Conservation (phyloP, 148 eudicot genomes). For the Rhododendron ovatum region DNA sequence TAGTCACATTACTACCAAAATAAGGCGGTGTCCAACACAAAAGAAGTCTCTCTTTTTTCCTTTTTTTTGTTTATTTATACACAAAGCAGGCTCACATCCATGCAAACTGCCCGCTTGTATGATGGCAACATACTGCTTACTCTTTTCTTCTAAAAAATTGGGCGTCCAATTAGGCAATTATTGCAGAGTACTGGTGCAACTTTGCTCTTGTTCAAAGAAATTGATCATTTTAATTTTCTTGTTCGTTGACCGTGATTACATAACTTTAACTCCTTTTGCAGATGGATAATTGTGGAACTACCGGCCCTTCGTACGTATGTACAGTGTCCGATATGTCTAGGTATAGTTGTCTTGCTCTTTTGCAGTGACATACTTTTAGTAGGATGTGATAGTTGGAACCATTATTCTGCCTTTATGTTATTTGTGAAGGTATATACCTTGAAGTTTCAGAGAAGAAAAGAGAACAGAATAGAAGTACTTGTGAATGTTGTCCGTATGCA, state of each 20-base stretch:
- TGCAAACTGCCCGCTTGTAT: not conserved
- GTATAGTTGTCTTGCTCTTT: conserved; percentile 12
- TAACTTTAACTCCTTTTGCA: conserved; percentile 21
- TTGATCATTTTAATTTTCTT: not conserved
- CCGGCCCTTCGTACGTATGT: conserved; percentile 41
- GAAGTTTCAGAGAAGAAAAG: not conserved
- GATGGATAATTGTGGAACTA: conserved; percentile 34
- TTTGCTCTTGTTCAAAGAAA: not conserved
- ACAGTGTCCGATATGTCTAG: conserved; percentile 47
- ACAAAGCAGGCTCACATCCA: not conserved
- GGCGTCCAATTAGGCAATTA: not conserved
- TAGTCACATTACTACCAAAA: not conserved
- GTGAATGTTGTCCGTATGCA: not conserved
- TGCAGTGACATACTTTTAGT: not conserved
- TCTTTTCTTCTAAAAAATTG: conserved; percentile 4
- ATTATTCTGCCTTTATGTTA: not conserved
- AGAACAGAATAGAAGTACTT: not conserved
- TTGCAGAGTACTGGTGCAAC: not conserved
- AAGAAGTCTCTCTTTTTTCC: not conserved
- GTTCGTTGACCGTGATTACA: not conserved
- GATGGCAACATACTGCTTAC: not conserved
- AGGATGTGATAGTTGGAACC: not conserved
- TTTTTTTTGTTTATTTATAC: not conserved
- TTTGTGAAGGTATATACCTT: not conserved
- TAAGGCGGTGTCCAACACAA: not conserved